Evolutionary conservation across 2,329 filamentous ascomycete genomes (phyloP).

Genomic region (Fusarium burgessii): DNA sequence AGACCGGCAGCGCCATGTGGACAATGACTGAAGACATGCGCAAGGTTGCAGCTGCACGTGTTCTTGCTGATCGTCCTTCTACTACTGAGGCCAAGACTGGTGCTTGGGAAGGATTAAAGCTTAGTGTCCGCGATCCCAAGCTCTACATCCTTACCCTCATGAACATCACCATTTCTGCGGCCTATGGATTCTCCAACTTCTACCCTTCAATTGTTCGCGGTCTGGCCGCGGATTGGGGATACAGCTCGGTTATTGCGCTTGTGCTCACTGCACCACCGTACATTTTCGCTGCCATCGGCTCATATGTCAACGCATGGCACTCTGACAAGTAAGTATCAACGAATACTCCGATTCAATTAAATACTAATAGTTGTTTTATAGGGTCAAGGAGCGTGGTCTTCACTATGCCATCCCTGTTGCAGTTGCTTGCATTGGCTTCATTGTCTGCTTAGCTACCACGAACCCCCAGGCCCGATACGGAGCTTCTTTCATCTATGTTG

Average conservation of each 20-base stretch:
- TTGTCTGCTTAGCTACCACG: conserved; percentile 2
- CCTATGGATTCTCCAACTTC: conserved; percentile 22
- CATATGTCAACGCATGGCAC: conserved; percentile 23
- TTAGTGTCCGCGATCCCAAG: conserved; percentile 12
- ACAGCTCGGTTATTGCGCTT: conserved; percentile 10
- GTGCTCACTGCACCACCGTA: conserved; percentile 14
- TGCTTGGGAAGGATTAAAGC: conserved; percentile 20
- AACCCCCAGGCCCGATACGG: conserved; percentile 7
- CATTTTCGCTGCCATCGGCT: conserved; percentile 18
- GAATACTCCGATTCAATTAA: fast-evolving
- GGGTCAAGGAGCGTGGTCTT: conserved; percentile 14
- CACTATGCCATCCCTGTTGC: conserved; percentile 17
- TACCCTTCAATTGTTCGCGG: conserved; percentile 17
- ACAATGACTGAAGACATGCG: conserved; percentile 17
- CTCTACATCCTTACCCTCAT: conserved; percentile 22
- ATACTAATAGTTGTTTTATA: fast-evolving
- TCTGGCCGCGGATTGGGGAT: conserved; percentile 12
- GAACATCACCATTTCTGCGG: conserved; percentile 22
- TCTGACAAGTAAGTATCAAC: conserved; percentile 6
- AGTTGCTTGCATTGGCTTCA: conserved; percentile 7
- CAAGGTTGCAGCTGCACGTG: conserved; percentile 16
- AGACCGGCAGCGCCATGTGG: conserved; percentile 8
- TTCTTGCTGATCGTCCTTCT: conserved; percentile 6
- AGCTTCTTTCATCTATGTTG: conserved; percentile 10
- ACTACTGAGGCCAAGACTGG: conserved; percentile 12